These are phyloP conservation scores for Vachellia collinsii DNA, from an alignment of 306 rosid species.

Conservation along the genomic window DNA sequence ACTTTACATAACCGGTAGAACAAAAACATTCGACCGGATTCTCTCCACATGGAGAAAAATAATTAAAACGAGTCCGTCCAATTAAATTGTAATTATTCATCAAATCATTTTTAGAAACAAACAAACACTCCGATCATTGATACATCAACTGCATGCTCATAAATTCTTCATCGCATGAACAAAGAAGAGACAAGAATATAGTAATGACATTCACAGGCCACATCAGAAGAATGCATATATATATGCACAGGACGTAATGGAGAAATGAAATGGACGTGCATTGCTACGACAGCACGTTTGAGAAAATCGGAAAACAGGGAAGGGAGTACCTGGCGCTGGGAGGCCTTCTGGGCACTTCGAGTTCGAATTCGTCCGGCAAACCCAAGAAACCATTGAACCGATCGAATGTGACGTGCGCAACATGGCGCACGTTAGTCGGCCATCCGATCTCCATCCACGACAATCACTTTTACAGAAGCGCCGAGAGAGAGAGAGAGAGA, in stretches of 20 bases:
- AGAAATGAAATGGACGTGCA: neutral
- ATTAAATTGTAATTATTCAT: neutral
- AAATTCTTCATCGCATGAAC: neutral
- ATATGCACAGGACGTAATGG: neutral
- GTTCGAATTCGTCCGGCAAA: conserved; percentile 89
- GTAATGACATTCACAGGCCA: neutral
- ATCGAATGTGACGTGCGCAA: conserved; percentile 93
- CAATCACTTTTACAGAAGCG: conserved; percentile 26
- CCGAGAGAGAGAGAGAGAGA: conserved; percentile 47
- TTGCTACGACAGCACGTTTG: too few species aligned
- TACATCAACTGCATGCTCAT: too few species aligned
- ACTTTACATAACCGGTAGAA: neutral
- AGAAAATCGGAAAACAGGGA: too few species aligned
- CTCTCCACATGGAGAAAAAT: neutral
- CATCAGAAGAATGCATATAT: neutral
- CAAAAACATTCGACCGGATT: neutral
- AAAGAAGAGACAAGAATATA: neutral
- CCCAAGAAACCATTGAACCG: conserved; percentile 95
- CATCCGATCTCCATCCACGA: conserved; percentile 74
- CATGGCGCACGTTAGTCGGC: conserved; percentile 90
- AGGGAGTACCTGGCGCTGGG: conserved; percentile 89
- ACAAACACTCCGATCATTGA: neutral
- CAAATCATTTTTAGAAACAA: neutral
- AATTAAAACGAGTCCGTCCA: too few species aligned
- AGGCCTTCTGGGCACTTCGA: conserved; percentile 79